A percentile compares a stretch with the other conserved stretches of the same genome.
Conservation (phyloP, 208 protist genomes). For the Naegleria gruberi region DNA sequence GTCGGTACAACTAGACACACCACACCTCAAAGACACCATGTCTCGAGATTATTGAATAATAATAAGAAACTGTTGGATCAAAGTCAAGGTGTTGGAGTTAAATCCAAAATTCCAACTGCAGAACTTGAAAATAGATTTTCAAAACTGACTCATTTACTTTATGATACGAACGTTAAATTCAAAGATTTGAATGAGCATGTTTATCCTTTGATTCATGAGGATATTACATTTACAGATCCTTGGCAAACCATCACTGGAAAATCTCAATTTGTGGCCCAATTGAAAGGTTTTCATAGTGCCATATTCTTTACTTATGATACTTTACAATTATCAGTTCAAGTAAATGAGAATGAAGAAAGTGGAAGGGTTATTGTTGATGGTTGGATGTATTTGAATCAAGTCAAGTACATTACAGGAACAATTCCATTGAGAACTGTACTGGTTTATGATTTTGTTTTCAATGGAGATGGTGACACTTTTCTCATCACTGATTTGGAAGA, state of each 20-base stretch:
- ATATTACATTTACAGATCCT: slow-evolving; percentile 11
- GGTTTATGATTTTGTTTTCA: not conserved
- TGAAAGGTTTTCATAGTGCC: slow-evolving; percentile 5
- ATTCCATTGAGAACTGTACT: not conserved
- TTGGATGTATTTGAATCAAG: slow-evolving; percentile 6
- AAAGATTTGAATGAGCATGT: not conserved
- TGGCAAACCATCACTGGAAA: slow-evolving; percentile 1
- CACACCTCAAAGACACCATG: not conserved
- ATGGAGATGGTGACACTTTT: not conserved
- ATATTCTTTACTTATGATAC: not conserved
- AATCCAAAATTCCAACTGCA: not conserved
- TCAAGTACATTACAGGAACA: not conserved
- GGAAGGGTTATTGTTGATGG: not conserved
- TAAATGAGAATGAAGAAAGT: not conserved
- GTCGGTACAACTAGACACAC: not conserved
- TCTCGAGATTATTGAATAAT: not conserved
- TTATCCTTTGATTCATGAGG: not conserved
- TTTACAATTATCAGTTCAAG: not conserved
- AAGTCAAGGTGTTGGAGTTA: not conserved
- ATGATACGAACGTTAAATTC: not conserved
- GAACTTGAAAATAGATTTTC: not conserved
- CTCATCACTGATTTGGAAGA: not conserved
- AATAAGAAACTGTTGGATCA: not conserved
- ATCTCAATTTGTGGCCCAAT: not conserved
- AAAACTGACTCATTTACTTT: not conserved